These are phyloP conservation scores for Arthrobotrys iridis DNA, from an alignment of 2,329 filamentous ascomycete species.

Conservation along the genomic window DNA sequence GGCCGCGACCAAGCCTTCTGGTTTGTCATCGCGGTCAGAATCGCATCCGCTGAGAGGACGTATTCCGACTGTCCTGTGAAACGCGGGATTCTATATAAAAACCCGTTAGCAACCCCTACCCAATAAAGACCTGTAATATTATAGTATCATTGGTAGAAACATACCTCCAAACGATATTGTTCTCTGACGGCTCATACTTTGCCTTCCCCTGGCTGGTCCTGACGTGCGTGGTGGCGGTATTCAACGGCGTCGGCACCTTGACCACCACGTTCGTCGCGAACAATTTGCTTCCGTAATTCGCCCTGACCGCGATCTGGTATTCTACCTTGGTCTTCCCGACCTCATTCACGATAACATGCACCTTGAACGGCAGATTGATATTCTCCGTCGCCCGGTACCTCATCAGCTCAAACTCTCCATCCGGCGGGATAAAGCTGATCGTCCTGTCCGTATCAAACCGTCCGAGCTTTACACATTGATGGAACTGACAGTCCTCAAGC, in stretches of 20 bases:
- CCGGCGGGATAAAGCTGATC: constrained; percentile 95
- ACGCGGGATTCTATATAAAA: constrained; percentile 72
- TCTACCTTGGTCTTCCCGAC: constrained; percentile 97
- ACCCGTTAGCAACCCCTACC: background rate
- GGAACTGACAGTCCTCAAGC: constrained; percentile 97
- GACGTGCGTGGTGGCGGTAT: constrained; percentile 93
- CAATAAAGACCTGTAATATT: too few species aligned
- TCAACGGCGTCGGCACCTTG: constrained; percentile 92
- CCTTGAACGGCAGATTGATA: constrained; percentile 97
- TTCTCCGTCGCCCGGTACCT: constrained; percentile 98
- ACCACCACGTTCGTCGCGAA: constrained; percentile 97
- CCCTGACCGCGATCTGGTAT: constrained; percentile 96
- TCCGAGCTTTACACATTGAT: constrained; percentile 97
- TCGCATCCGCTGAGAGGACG: constrained; percentile 91
- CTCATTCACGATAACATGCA: constrained; percentile 98
- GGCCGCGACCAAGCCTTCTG: constrained; percentile 97
- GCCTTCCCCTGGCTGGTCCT: constrained; percentile 95
- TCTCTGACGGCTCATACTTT: constrained; percentile 97
- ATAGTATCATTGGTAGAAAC: background rate
- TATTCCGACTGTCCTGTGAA: constrained; percentile 98
- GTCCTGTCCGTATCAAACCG: constrained; percentile 97
- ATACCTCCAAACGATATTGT: constrained; percentile 95
- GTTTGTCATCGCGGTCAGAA: constrained; percentile 95
- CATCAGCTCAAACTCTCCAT: constrained; percentile 99
- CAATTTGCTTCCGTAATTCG: constrained; percentile 94